phyloP scores from a whole-genome alignment of 2,329 filamentous ascomycete genomes.

The Pseudogymnoascus verrucosus region DNA sequence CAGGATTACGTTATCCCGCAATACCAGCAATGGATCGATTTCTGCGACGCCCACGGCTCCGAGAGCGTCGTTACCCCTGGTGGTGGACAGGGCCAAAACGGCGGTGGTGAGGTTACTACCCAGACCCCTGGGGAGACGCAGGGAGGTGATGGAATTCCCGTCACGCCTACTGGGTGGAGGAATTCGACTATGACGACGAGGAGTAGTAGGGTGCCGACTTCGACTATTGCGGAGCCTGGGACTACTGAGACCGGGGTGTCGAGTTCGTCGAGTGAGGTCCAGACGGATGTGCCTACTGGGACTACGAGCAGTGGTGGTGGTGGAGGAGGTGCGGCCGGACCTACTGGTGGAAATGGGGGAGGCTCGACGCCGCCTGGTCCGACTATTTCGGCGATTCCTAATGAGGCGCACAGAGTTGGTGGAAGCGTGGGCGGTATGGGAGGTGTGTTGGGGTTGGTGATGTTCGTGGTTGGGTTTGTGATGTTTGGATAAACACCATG shows the following conservation, averaged over 20 bases:
- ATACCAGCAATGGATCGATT: conserved; percentile 21
- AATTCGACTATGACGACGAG: not conserved
- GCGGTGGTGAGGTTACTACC: not conserved
- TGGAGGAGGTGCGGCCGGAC: not conserved
- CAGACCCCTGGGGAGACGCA: not conserved
- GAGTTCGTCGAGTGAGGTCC: not conserved
- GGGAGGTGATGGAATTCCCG: not conserved
- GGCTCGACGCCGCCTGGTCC: not conserved
- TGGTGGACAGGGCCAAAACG: not conserved
- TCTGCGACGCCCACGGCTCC: conserved; percentile 17
- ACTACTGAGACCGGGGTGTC: not conserved
- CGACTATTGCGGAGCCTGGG: not conserved
- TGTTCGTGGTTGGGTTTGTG: not conserved
- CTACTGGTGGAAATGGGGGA: not conserved
- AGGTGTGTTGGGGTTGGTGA: not conserved
- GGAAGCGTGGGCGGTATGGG: not conserved
- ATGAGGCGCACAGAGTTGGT: not conserved
- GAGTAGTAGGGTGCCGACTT: not conserved
- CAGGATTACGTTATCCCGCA: conserved; percentile 18
- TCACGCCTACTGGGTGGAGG: not conserved
- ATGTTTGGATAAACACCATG: not conserved
- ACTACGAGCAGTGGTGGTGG: not conserved
- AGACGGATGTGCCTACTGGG: not conserved
- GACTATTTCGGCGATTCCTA: not conserved
- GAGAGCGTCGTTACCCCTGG: conserved; percentile 9